Percentiles rank a stretch among this genome's conserved stretches.
phyloP scores from a whole-genome alignment of 2,329 filamentous ascomycete species.

The Paecilomyces formosus region DNA sequence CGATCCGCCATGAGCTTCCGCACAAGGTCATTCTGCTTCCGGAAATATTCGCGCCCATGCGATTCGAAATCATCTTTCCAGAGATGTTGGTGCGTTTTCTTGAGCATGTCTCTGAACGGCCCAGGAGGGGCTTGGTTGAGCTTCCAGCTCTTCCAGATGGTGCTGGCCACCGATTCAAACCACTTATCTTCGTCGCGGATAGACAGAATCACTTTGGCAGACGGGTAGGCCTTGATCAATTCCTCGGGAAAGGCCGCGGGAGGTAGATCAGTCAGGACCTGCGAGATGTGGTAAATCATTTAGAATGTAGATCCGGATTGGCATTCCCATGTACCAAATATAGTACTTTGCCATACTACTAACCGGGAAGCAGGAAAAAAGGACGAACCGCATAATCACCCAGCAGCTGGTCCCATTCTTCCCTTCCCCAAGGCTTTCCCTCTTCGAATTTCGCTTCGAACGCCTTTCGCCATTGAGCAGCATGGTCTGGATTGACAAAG shows the following conservation, averaged over 20 bases:
- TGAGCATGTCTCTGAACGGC: neutral
- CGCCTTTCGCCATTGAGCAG: neutral
- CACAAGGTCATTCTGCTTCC: constrained; percentile 42
- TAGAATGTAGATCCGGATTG: neutral
- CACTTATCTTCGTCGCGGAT: constrained; percentile 17
- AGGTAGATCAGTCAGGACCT: constrained; percentile 10
- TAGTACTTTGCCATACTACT: no score
- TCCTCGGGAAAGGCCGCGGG: constrained; percentile 12
- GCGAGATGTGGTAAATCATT: neutral
- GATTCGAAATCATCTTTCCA: constrained; percentile 52
- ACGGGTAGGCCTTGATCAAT: constrained; percentile 19
- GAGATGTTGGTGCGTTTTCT: constrained; percentile 31
- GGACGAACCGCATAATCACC: neutral
- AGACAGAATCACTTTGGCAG: constrained; percentile 13
- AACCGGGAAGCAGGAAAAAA: no score
- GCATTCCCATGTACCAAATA: neutral
- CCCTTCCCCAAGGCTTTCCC: neutral
- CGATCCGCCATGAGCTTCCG: constrained; percentile 21
- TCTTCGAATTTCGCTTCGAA: neutral
- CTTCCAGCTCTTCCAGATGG: neutral
- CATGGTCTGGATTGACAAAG: neutral
- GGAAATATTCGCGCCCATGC: constrained; percentile 10
- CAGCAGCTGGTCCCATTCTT: neutral
- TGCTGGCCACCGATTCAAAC: constrained; percentile 7
- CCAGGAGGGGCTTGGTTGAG: neutral